Evolutionary conservation across 2,329 filamentous ascomycete species (phyloP).

Genomic region (Whalleya microplaca): DNA sequence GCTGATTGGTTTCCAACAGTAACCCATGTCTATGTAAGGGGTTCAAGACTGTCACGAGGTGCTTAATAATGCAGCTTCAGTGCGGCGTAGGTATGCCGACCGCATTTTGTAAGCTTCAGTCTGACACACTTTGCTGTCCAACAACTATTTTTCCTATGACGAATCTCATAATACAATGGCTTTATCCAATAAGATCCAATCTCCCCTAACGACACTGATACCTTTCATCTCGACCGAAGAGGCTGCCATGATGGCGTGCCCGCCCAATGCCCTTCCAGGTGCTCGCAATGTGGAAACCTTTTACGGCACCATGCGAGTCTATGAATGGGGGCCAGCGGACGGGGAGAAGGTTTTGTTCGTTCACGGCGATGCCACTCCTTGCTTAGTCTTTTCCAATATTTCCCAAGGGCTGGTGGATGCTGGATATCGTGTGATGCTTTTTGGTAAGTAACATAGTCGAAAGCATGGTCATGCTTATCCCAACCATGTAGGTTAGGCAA

Average conservation of each 20-base stretch:
- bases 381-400: conserved; percentile 29
- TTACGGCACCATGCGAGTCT: conserved; percentile 37
- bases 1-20: too few species aligned
- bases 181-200: conserved; percentile 21
- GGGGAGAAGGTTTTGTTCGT: conserved; percentile 37
- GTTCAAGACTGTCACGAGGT: too few species aligned
- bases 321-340: conserved; percentile 36
- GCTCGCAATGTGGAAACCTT: conserved; percentile 36
- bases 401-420: conserved; percentile 31
- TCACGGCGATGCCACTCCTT: conserved; percentile 36
- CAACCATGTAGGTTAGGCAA: neutral
- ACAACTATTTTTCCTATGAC: neutral
- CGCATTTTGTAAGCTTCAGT: neutral
- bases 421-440: conserved; percentile 37
- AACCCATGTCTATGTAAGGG: too few species aligned
- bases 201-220: conserved; percentile 34
- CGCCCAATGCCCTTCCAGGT: conserved; percentile 35
- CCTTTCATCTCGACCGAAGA: conserved; percentile 33
- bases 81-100: too few species aligned
- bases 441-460: conserved; percentile 27
- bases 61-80: too few species aligned
- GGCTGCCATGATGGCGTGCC: conserved; percentile 31
- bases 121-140: neutral
- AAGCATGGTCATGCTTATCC: neutral
- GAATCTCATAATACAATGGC: conserved; percentile 19